Conservation (phyloP, 2,329 filamentous ascomycete genomes). For the Ophiosphaerella narmari region DNA sequence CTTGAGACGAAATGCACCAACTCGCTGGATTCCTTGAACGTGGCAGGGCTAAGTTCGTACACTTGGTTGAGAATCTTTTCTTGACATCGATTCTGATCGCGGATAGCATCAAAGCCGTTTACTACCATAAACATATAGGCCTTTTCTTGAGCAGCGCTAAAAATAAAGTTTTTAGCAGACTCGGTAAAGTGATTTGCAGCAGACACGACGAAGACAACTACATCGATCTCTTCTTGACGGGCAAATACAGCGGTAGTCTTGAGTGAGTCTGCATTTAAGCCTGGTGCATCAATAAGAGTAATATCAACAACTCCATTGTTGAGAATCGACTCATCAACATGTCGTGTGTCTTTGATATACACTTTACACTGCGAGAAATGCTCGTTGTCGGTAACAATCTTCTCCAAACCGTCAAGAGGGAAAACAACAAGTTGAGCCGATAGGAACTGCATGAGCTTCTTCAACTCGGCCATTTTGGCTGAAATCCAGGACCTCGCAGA, state of each 20-base stretch:
- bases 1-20: conserved; percentile 98
- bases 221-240: conserved; percentile 96
- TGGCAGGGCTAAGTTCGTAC: conserved; percentile 82
- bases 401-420: conserved; percentile 75
- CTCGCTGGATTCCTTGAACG: conserved; percentile 88
- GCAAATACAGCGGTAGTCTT: conserved; percentile 98
- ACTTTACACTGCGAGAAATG: conserved; percentile 95
- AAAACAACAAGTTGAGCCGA: conserved; percentile 76
- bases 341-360: conserved; percentile 87
- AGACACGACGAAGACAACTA: conserved; percentile 97
- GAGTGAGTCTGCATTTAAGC: conserved; percentile 91
- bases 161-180: conserved; percentile 97
- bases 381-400: conserved; percentile 86
- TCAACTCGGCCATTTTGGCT: conserved; percentile 89
- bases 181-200: conserved; percentile 97
- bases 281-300: conserved; percentile 93
- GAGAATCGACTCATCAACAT: conserved; percentile 88
- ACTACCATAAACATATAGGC: conserved; percentile 99
- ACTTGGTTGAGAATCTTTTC: conserved; percentile 94
- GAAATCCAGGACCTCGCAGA: conserved; percentile 94
- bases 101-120: conserved; percentile 93
- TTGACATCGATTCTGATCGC: conserved; percentile 87
- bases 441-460: conserved; percentile 94
- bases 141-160: conserved; percentile 93
- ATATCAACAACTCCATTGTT: conserved; percentile 99